Evolutionary conservation across 1,284 basidiomycete genomes (phyloP).

Genomic region (Ustilago vetiveriae): DNA sequence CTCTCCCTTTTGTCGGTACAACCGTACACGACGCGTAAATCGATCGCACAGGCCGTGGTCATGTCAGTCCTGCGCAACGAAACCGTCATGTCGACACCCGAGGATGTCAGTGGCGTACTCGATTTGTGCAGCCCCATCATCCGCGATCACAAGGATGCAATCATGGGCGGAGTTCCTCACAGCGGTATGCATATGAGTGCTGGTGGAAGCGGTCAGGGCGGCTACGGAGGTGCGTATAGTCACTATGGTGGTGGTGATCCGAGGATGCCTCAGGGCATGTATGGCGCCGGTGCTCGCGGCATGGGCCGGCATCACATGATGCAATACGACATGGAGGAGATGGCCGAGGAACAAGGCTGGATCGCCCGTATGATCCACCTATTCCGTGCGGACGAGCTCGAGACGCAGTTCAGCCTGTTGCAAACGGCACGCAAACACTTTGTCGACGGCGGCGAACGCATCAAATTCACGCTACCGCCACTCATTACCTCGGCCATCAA

Average conservation of each 20-base stretch:
- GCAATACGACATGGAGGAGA: slow-evolving; percentile 61
- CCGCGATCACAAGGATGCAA: slow-evolving; percentile 57
- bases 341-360: slow-evolving; percentile 65
- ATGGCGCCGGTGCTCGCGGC: slow-evolving; percentile 37
- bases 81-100: slow-evolving; percentile 62
- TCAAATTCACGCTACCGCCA: slow-evolving; percentile 63
- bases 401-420: slow-evolving; percentile 63
- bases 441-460: slow-evolving; percentile 61
- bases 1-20: slow-evolving; percentile 57
- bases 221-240: slow-evolving; percentile 38
- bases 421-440: slow-evolving; percentile 63
- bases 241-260: slow-evolving; percentile 38
- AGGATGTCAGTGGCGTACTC: slow-evolving; percentile 64
- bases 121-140: slow-evolving; percentile 62
- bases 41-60: slow-evolving; percentile 64
- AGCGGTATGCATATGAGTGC: slow-evolving; percentile 36
- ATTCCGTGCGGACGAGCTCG: slow-evolving; percentile 60
- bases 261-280: slow-evolving; percentile 43
- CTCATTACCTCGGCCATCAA: slow-evolving; percentile 60
- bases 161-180: slow-evolving; percentile 36
- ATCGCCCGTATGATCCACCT: slow-evolving; percentile 65
- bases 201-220: slow-evolving; percentile 18
- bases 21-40: slow-evolving; percentile 59
- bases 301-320: slow-evolving; percentile 46
- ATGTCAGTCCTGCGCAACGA: slow-evolving; percentile 62